Base-by-base conservation (phyloP, 225 moss, liverwort and hornwort species). In the Pleurozium schreberi region DNA sequence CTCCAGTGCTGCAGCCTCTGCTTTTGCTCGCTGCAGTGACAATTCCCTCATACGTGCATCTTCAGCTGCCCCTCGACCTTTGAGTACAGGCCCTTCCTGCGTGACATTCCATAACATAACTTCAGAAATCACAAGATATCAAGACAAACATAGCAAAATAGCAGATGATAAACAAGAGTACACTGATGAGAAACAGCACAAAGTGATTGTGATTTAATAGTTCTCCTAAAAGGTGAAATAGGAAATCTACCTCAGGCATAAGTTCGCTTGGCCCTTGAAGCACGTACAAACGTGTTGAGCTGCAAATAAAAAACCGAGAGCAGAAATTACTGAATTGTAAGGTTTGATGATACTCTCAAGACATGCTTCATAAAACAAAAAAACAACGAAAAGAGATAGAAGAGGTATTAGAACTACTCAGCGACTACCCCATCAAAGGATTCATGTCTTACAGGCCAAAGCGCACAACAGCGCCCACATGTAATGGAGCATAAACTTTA, bases 191-290 rank as follows among this genome's bases (percentile, higher is more conserved):
- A 23, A 74, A 57, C 34, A 88, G 58, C 50, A 84, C 16, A 45
- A 25, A 43, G 31, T 9, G 60, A 80, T 20, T 80, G 20, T 42
- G 60, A 60, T 43, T 60, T 18, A 42, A 59, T 30, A 42, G 19
- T 8, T 60, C 19, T 80, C 30, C 45, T 77, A 66, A 84, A 67
- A 81, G 52, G 81, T 74, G 61, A 62, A 85, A 34, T 49, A 84
- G 59, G 33, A 84, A 87, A 88, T 57, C 75, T 92, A 99, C 97
- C 99, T 96, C 92, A 42, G 96, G 99, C 95, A 96, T 95, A 25
- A 97, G 94, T 89, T 96, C 94, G 74, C 71, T 90, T 64, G 99
- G 99, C 66, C 99, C 97, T 92, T 99, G 96, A 73, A 99, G 93
- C 70, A 92, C 91, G 86, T 99, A 95, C 93, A 99, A 89, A 83